phyloP scores from a whole-genome alignment of 225 moss, liverwort and hornwort genomes.

The Pseudoscleropodium purum region DNA sequence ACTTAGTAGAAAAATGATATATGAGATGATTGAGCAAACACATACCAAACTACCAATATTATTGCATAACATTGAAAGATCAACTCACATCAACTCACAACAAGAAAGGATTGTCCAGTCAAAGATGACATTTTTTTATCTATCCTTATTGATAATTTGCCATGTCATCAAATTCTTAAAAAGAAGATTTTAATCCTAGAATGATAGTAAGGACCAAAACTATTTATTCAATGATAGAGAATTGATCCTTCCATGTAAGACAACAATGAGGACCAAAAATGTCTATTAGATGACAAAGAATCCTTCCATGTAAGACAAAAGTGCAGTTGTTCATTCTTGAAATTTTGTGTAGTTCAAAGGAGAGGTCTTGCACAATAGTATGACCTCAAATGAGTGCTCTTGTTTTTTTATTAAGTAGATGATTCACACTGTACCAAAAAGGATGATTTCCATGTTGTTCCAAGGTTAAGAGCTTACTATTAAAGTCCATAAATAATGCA shows the following conservation, averaged over 20 bases:
- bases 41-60: neutral
- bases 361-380: neutral
- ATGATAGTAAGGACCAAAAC: accelerated
- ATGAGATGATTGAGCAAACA: neutral
- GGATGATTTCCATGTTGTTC: accelerated
- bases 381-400: neutral
- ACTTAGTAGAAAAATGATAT: neutral
- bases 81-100: too few relatives aligned
- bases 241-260: neutral
- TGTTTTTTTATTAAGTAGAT: neutral
- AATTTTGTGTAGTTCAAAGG: neutral
- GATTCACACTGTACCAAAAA: neutral
- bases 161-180: neutral
- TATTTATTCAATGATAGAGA: accelerated
- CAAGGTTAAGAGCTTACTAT: neutral
- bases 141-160: neutral
- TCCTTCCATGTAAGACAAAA: neutral
- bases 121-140: too few relatives aligned
- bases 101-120: neutral
- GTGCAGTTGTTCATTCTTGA: accelerated
- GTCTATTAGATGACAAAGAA: accelerated
- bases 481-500: too few relatives aligned
- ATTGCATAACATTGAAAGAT: neutral
- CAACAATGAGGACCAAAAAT: neutral
- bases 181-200: neutral